These are phyloP conservation scores for Carpinus fangiana DNA, from an alignment of 306 rosid genomes.

Conservation along the genomic window DNA sequence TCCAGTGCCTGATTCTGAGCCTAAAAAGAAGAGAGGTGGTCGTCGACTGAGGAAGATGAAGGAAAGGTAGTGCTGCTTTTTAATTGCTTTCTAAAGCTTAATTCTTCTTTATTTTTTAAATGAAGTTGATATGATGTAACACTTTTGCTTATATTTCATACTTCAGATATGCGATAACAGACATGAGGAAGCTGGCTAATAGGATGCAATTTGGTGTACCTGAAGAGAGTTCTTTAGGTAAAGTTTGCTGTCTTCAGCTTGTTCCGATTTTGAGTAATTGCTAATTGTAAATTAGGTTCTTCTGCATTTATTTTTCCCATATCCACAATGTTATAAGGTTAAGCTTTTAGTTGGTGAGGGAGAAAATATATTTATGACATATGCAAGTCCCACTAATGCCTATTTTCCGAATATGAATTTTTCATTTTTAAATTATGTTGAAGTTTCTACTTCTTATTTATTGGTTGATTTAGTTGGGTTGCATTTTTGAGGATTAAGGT, in stretches of 20 bases:
- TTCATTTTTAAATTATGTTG: background rate
- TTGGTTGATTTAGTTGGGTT: background rate
- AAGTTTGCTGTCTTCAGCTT: slow-evolving; percentile 6
- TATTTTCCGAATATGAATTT: background rate
- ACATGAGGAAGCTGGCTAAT: slow-evolving; percentile 93
- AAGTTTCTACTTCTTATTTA: background rate
- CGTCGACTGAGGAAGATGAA: slow-evolving; percentile 88
- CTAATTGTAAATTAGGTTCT: background rate
- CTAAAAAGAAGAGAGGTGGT: slow-evolving; percentile 98
- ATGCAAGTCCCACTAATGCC: background rate
- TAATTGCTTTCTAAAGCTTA: background rate
- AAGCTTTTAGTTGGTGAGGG: background rate
- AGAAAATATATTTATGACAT: background rate
- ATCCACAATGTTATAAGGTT: background rate
- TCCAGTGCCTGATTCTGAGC: slow-evolving; percentile 97
- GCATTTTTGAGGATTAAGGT: background rate
- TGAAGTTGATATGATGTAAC: background rate
- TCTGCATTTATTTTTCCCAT: background rate
- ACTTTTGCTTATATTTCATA: slow-evolving; percentile 21
- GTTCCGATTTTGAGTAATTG: slow-evolving; percentile 3
- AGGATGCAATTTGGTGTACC: slow-evolving; percentile 95
- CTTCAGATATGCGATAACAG: slow-evolving; percentile 81
- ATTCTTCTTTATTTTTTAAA: background rate
- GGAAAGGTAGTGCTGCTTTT: slow-evolving; percentile 54
- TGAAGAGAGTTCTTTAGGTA: slow-evolving; percentile 96